These are phyloP conservation scores for Corinectria fuckeliana DNA, from an alignment of 2,329 filamentous ascomycete genomes.

Conservation along the genomic window DNA sequence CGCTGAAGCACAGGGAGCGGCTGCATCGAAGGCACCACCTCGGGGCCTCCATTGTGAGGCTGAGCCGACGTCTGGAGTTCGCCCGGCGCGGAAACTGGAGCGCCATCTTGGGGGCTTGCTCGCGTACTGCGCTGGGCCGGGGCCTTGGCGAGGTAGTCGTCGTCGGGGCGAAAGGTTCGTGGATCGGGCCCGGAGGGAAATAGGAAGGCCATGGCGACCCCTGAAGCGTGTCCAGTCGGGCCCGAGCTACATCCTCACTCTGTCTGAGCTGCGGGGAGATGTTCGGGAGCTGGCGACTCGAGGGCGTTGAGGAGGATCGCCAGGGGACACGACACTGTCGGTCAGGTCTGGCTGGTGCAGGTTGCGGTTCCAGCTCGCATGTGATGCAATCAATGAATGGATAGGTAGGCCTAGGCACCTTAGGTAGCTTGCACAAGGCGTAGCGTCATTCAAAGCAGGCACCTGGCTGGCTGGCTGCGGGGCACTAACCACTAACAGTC, in stretches of 20 bases:
- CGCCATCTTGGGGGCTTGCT: constrained; percentile 31
- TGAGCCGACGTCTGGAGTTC: constrained; percentile 18
- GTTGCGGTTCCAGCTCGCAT: constrained; percentile 31
- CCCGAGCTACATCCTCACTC: constrained; percentile 36
- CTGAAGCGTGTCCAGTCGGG: constrained; percentile 26
- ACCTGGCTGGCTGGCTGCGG: constrained; percentile 34
- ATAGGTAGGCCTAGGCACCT: too few relatives aligned
- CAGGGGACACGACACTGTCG: not conserved
- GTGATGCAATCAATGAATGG: constrained; percentile 44
- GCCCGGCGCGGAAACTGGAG: constrained; percentile 24
- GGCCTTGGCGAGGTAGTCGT: constrained; percentile 33
- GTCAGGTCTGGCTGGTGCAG: constrained; percentile 18
- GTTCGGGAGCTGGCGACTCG: constrained; percentile 17
- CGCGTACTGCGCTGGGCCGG: constrained; percentile 32
- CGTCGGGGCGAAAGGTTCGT: constrained; percentile 37
- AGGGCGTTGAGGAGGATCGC: not conserved
- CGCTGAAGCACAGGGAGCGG: constrained; percentile 31
- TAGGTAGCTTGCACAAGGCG: constrained; percentile 27
- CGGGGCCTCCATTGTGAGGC: constrained; percentile 22
- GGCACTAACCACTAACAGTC: constrained; percentile 38
- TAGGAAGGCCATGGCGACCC: constrained; percentile 49
- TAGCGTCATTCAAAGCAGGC: constrained; percentile 22
- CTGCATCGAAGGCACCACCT: constrained; percentile 18
- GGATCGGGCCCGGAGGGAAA: constrained; percentile 43
- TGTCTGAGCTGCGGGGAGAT: constrained; percentile 21